Evolutionary conservation across 805 yeast species (phyloP).

Genomic region (Starmerella apicola): DNA sequence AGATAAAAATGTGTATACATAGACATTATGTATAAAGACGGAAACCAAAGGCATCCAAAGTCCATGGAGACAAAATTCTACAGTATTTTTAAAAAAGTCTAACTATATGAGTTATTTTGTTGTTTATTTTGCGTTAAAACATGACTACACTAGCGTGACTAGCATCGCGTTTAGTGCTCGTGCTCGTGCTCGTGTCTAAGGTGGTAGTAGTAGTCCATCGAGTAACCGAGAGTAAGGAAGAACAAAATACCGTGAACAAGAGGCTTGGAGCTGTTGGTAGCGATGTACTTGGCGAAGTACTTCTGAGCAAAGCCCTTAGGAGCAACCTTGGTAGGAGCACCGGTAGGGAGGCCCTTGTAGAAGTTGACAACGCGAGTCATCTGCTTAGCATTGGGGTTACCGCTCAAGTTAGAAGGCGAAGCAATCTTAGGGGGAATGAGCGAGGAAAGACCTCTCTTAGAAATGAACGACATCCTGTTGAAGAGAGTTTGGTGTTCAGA

Average conservation of each 20-base stretch:
- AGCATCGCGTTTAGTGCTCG: constrained; percentile 10
- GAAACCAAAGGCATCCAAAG: too few relatives aligned
- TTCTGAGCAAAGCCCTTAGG: constrained; percentile 33
- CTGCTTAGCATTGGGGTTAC: constrained; percentile 94
- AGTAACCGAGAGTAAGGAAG: constrained; percentile 68
- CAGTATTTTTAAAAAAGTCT: too few relatives aligned
- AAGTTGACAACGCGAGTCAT: constrained; percentile 89
- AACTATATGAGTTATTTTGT: not conserved
- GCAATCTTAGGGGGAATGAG: constrained; percentile 98
- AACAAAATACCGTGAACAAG: constrained; percentile 55
- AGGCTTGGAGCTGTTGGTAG: constrained; percentile 26
- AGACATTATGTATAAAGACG: too few relatives aligned
- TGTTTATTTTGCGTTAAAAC: not conserved
- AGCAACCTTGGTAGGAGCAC: constrained; percentile 66
- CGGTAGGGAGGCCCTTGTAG: constrained; percentile 93
- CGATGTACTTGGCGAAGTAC: constrained; percentile 66
- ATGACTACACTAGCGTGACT: not conserved
- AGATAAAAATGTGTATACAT: too few relatives aligned
- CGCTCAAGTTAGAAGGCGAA: constrained; percentile 84
- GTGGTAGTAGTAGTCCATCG: constrained; percentile 89
- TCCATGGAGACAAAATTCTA: too few relatives aligned
- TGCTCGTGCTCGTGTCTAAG: constrained; percentile 27
- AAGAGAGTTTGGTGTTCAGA: too few relatives aligned
- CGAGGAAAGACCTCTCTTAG: constrained; percentile 88
- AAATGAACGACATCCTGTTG: constrained; percentile 58